These are phyloP conservation scores for Mortierella sp. DNA, from an alignment of 371 early-diverging fungal species.

Conservation along the genomic window DNA sequence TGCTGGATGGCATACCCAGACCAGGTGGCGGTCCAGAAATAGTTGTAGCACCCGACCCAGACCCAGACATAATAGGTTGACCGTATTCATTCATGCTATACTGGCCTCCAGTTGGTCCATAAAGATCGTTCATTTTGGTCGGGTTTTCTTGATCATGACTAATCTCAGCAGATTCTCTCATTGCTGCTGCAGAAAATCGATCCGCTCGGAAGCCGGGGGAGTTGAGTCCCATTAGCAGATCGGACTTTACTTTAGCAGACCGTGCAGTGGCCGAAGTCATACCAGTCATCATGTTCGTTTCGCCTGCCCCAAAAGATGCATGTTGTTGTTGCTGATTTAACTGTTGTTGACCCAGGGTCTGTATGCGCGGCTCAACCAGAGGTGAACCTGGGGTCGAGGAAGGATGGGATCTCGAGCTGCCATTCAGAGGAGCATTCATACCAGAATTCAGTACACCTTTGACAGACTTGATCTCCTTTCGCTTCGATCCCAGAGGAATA, in stretches of 20 bases:
- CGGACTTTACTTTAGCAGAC: constrained; percentile 52
- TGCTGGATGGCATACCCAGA: constrained; percentile 29
- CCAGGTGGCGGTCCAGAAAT: constrained; percentile 50
- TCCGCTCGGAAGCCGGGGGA: constrained; percentile 31
- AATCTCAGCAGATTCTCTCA: constrained; percentile 10
- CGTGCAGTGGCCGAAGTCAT: constrained; percentile 32
- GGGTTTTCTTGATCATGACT: not conserved
- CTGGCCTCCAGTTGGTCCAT: not conserved
- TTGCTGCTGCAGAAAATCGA: constrained; percentile 17
- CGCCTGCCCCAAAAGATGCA: constrained; percentile 41
- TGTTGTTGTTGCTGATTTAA: constrained; percentile 18
- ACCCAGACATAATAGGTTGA: not conserved
- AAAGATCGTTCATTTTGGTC: constrained; percentile 10
- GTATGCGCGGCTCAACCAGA: constrained; percentile 25
- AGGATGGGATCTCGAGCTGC: constrained; percentile 40
- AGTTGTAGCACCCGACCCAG: not conserved
- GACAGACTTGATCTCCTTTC: constrained; percentile 56
- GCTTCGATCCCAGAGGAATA: constrained; percentile 49
- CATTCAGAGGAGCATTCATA: constrained; percentile 47
- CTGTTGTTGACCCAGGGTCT: constrained; percentile 24
- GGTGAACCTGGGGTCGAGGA: constrained; percentile 49
- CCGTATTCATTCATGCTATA: constrained; percentile 26
- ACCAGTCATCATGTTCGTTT: constrained; percentile 34
- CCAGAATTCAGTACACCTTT: constrained; percentile 54
- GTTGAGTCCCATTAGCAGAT: constrained; percentile 47